A percentile compares a stretch with the other conserved stretches of the same genome.
Evolutionary conservation across 2,329 filamentous ascomycete species (phyloP).

Genomic region (Coniochaeta sp.): DNA sequence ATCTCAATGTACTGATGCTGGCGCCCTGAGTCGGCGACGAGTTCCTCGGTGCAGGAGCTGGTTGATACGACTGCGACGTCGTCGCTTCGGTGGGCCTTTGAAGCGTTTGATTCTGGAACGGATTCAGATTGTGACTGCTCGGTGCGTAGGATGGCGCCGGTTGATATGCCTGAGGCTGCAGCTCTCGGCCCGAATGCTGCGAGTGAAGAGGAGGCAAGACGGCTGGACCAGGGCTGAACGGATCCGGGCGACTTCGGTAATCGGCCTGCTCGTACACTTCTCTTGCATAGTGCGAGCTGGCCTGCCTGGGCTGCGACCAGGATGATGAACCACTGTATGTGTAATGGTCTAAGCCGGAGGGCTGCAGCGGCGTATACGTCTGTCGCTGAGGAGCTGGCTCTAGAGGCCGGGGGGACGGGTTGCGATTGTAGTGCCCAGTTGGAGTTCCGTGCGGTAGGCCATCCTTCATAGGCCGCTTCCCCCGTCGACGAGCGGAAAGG

Average conservation of each 20-base stretch:
- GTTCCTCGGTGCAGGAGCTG: neutral
- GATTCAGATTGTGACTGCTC: neutral
- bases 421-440: neutral
- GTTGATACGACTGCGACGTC: neutral
- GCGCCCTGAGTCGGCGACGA: neutral
- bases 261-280: neutral
- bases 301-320: neutral
- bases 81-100: neutral
- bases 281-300: neutral
- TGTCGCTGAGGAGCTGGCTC: neutral
- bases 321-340: neutral
- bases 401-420: neutral
- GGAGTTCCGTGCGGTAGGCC: neutral
- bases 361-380: neutral
- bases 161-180: neutral
- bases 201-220: neutral
- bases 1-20: neutral
- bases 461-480: constrained; percentile 3
- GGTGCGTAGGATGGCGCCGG: neutral
- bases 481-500: constrained; percentile 22
- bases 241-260: neutral
- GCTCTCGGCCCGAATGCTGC: neutral
- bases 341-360: neutral
- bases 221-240: neutral
- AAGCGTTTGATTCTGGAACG: neutral